A percentile compares a stretch with the other conserved stretches of the same genome.
Conservation (phyloP, 148 eudicot species). For the Chenopodium quinoa region DNA sequence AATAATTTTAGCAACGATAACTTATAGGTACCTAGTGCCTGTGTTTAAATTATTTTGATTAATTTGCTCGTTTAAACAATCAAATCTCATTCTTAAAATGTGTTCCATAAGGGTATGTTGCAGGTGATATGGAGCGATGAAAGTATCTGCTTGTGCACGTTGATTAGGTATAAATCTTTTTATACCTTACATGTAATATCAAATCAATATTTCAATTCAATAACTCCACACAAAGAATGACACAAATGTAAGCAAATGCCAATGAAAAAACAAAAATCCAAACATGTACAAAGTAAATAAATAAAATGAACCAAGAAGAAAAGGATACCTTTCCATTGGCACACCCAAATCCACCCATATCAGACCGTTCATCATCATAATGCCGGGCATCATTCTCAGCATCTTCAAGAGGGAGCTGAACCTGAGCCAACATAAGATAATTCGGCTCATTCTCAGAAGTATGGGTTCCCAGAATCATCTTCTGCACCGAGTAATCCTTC, state of each 20-base stretch:
- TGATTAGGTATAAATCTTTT: background rate
- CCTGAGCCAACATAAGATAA: slow-evolving; percentile 86
- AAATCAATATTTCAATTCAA: background rate
- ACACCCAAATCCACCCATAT: slow-evolving; percentile 70
- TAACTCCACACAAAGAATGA: background rate
- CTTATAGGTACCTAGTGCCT: too few relatives aligned
- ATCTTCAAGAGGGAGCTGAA: slow-evolving; percentile 77
- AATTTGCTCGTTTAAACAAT: too few relatives aligned
- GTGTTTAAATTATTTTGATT: too few relatives aligned
- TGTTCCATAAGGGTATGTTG: too few relatives aligned
- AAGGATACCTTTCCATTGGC: slow-evolving; percentile 63
- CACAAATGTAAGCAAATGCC: background rate
- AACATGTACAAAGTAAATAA: background rate
- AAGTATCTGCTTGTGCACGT: background rate
- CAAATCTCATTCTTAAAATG: too few relatives aligned
- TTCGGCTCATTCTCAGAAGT: slow-evolving; percentile 81
- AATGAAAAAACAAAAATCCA: background rate
- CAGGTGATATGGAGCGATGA: too few relatives aligned
- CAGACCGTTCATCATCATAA: slow-evolving; percentile 63
- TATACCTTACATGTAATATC: background rate
- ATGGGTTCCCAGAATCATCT: slow-evolving; percentile 86
- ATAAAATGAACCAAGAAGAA: background rate
- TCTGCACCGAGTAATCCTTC: slow-evolving; percentile 83
- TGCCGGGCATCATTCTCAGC: slow-evolving; percentile 65
- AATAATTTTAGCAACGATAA: too few relatives aligned